Percentiles rank a stretch among this genome's conserved stretches.
Evolutionary conservation across 2,329 filamentous ascomycete genomes (phyloP).

Genomic region (Bisporella sp.): DNA sequence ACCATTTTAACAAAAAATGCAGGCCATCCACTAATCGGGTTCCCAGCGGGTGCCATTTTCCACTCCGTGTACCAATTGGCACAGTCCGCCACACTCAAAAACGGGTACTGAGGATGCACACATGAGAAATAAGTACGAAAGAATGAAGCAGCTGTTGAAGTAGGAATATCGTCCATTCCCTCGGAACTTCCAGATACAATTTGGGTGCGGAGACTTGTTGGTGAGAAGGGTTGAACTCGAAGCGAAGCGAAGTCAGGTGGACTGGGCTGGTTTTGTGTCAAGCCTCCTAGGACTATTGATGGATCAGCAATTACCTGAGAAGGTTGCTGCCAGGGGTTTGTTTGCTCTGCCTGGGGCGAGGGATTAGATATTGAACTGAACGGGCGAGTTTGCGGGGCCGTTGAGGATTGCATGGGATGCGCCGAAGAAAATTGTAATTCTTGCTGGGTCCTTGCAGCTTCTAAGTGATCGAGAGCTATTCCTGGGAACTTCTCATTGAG

Average conservation of each 20-base stretch:
- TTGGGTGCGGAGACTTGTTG: background rate
- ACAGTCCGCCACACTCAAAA: conserved; percentile 8
- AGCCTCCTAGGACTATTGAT: background rate
- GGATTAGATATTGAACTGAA: background rate
- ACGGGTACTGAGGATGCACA: conserved; percentile 11
- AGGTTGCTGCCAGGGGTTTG: background rate
- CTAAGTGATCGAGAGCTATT: conserved; percentile 4
- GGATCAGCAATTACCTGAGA: background rate
- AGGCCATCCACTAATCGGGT: conserved; percentile 6
- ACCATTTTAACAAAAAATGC: conserved; percentile 10
- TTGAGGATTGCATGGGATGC: background rate
- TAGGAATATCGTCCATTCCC: conserved; percentile 7
- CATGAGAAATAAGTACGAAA: conserved; percentile 9
- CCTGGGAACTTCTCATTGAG: conserved; percentile 7
- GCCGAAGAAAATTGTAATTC: background rate
- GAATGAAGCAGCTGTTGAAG: conserved; percentile 8
- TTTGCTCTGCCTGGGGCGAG: background rate
- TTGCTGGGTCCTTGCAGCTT: background rate
- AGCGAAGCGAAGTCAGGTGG: conserved; percentile 2
- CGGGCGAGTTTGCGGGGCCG: background rate
- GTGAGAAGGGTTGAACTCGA: background rate
- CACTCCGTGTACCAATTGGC: conserved; percentile 4
- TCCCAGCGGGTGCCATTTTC: conserved; percentile 5
- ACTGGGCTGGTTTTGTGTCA: background rate
- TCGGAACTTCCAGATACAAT: conserved; percentile 3